Conservation (phyloP, 352 stramenopile species). For the Aphanomyces stellatus region DNA sequence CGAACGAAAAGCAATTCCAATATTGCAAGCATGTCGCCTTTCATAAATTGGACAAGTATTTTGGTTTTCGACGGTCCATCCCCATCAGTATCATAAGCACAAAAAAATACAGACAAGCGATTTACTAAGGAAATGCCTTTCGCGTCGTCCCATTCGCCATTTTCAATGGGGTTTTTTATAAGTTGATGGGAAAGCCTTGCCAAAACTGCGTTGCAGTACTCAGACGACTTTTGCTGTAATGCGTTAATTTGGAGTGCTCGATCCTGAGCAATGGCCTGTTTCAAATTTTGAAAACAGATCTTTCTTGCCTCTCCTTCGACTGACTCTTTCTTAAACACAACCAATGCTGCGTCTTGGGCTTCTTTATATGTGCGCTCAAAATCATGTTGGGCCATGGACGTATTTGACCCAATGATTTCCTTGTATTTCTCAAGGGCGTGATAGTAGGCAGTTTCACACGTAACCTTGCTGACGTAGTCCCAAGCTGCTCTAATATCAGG, state of each 20-base stretch:
- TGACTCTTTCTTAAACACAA: conserved; percentile 54
- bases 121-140: background rate
- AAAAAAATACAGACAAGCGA: conserved; percentile 22
- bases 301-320: conserved; percentile 53
- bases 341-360: conserved; percentile 57
- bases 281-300: conserved; percentile 66
- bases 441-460: conserved; percentile 49
- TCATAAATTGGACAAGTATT: conserved; percentile 57
- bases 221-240: conserved; percentile 51
- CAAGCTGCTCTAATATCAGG: conserved; percentile 79
- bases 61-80: conserved; percentile 60
- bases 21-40: conserved; percentile 40
- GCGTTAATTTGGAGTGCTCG: conserved; percentile 40
- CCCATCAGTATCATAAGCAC: conserved; percentile 47
- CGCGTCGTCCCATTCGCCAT: conserved; percentile 32
- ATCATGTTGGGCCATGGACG: conserved; percentile 41
- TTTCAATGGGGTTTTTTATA: conserved; percentile 32
- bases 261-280: conserved; percentile 55
- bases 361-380: conserved; percentile 70
- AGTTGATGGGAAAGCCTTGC: conserved; percentile 29
- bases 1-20: conserved; percentile 41
- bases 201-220: conserved; percentile 42
- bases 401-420: conserved; percentile 28
- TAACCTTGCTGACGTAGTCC: conserved; percentile 75
- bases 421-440: conserved; percentile 55